Percentiles rank a stretch among this genome's conserved stretches.
phyloP scores from a whole-genome alignment of 78 protist genomes.

The Dictyostelium discoideum region dicty_2.7 NC_007091.3:1089501-1090000 shows the following conservation, averaged over 20 bases:
- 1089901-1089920: not conserved
- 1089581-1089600: constrained; percentile 75
- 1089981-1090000: constrained; percentile 15
- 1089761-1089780: not conserved
- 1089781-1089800: constrained; percentile 34
- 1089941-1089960: not conserved
- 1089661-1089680: not conserved
- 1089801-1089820: not conserved
- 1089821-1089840: constrained; percentile 43
- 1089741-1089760: not conserved
- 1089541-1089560: constrained; percentile 34
- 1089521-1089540: constrained; percentile 46
- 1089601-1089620: constrained; percentile 19
- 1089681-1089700: constrained; percentile 23
- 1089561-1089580: constrained; percentile 25
- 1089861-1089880: constrained; percentile 17
- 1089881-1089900: not conserved
- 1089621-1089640: constrained; percentile 21
- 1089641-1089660: constrained; percentile 14
- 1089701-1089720: constrained; percentile 58
- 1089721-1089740: constrained; percentile 41
- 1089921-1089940: not conserved
- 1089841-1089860: constrained; percentile 58
- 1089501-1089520: constrained; percentile 64
- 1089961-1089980: constrained; percentile 48